Conservation (phyloP, 495 filamentous ascomycete species). For the Hamigera avellanea region DNA sequence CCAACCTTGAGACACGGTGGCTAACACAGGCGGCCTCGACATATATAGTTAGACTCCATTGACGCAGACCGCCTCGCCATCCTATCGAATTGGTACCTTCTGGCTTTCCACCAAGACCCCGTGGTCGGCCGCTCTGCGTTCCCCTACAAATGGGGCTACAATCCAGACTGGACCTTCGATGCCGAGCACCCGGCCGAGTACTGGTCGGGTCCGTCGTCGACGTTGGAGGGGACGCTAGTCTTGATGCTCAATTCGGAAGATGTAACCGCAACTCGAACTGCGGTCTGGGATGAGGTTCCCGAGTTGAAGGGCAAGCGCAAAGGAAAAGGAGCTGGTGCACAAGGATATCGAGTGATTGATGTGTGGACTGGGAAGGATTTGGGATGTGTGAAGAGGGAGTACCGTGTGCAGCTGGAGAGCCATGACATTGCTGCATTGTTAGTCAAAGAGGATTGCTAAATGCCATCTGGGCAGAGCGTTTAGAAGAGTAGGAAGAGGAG, state of each 20-base stretch:
- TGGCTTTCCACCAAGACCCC: constrained; percentile 53
- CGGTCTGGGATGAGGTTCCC: constrained; percentile 42
- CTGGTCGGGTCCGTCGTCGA: constrained; percentile 42
- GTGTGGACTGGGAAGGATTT: constrained; percentile 40
- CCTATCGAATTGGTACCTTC: constrained; percentile 45
- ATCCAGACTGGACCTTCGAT: constrained; percentile 51
- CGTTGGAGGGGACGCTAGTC: constrained; percentile 35
- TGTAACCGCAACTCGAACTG: constrained; percentile 23
- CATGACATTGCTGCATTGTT: constrained; percentile 41
- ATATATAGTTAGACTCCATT: constrained; percentile 32
- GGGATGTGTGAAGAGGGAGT: constrained; percentile 30
- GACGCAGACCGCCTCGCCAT: constrained; percentile 33
- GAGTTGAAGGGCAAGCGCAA: constrained; percentile 21
- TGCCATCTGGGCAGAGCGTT: too few species aligned
- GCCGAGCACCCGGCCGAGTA: constrained; percentile 47
- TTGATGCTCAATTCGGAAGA: constrained; percentile 41
- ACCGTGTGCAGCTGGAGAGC: constrained; percentile 22
- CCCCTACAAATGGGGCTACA: constrained; percentile 58
- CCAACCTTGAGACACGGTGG: too few species aligned
- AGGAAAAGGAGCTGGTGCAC: constrained; percentile 3
- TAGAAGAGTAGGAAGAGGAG: too few species aligned
- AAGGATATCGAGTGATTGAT: constrained; percentile 38
- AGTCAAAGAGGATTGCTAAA: constrained; percentile 21
- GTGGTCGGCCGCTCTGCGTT: constrained; percentile 37
- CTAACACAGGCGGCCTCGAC: too few species aligned